These are phyloP conservation scores for Lagerstroemia speciosa DNA, from an alignment of 345 rosid species.

Conservation along the genomic window DNA sequence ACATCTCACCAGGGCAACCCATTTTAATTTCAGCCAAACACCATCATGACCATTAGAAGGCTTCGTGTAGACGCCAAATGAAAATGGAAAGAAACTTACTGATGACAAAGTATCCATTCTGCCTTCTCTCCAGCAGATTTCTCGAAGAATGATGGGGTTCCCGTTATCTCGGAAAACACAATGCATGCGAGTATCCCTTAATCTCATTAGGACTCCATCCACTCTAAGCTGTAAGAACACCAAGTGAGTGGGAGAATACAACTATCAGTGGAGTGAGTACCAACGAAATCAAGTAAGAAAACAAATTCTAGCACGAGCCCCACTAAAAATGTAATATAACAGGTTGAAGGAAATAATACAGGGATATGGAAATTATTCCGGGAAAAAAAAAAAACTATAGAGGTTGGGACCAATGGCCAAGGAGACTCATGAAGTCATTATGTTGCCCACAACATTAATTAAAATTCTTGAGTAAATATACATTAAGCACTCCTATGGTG, in stretches of 20 bases:
- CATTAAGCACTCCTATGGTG: background rate
- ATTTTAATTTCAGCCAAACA: no score
- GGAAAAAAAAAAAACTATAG: background rate
- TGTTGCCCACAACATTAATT: background rate
- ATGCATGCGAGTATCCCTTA: conserved; percentile 89
- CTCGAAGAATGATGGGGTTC: conserved; percentile 59
- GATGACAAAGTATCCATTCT: conserved; percentile 63
- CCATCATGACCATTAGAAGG: background rate
- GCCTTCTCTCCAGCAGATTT: conserved; percentile 91
- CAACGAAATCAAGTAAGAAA: background rate
- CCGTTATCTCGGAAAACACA: conserved; percentile 43
- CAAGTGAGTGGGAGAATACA: background rate
- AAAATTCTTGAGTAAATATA: background rate
- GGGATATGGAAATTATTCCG: background rate
- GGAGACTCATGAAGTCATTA: no score
- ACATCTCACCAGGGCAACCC: no score
- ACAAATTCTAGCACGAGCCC: background rate
- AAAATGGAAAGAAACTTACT: conserved; percentile 31
- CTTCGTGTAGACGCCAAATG: background rate
- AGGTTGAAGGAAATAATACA: background rate
- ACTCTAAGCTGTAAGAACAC: conserved; percentile 63
- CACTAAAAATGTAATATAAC: background rate
- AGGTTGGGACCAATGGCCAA: no score
- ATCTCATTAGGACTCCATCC: conserved; percentile 91
- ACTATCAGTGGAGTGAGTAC: background rate